phyloP scores from a whole-genome alignment of 2,329 filamentous ascomycete genomes.

The Cryphonectria naterciae region DNA sequence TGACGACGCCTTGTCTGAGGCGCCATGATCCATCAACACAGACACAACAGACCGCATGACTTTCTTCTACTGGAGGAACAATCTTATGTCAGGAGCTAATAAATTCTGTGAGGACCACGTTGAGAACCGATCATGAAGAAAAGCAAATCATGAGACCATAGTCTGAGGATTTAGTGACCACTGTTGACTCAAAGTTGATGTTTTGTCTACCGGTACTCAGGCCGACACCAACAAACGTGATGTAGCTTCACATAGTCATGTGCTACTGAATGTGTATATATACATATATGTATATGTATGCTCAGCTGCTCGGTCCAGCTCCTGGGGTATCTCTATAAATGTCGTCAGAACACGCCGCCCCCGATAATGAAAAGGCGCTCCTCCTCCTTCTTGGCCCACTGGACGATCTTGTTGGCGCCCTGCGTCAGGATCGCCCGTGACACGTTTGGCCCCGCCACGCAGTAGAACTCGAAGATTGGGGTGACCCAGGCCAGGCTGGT shows the following conservation, averaged over 20 bases:
- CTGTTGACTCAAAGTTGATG: not conserved
- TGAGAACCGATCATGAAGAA: not conserved
- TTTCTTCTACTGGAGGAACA: not conserved
- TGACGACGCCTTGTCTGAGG: not conserved
- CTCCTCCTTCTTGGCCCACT: constrained; percentile 91
- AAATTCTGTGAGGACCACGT: not conserved
- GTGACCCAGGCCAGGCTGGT: constrained; percentile 90
- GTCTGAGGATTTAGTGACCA: not conserved
- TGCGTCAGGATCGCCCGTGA: constrained; percentile 72
- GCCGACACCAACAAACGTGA: not conserved
- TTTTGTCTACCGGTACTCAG: not conserved
- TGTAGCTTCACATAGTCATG: not conserved
- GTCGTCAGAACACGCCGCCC: constrained; percentile 77
- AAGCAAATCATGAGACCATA: not conserved
- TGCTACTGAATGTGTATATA: not conserved
- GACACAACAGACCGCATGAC: not conserved
- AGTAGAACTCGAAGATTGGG: constrained; percentile 90
- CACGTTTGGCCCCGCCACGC: constrained; percentile 79
- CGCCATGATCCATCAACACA: not conserved
- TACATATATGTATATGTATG: not conserved
- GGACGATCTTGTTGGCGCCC: constrained; percentile 84
- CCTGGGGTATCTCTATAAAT: constrained; percentile 1
- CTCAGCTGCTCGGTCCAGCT: not conserved
- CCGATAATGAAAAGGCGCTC: constrained; percentile 96
- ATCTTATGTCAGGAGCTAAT: not conserved